Conservation (phyloP, 2,329 filamentous ascomycete genomes). For the Dothideomycetes sp. region DNA sequence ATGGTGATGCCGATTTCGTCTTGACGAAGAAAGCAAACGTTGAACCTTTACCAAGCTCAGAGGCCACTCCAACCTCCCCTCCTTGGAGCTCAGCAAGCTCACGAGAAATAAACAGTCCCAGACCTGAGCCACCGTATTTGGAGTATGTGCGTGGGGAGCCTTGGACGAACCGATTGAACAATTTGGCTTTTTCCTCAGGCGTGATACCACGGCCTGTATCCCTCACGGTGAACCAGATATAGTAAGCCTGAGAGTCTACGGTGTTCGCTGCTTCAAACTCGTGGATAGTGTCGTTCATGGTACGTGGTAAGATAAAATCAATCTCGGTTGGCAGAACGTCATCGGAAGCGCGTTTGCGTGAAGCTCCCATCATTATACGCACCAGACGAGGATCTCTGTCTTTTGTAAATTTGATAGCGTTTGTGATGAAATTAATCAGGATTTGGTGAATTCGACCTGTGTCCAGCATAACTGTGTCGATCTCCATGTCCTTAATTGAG, state of each 20-base stretch:
- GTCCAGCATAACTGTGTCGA: conserved; percentile 22
- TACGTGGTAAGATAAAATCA: conserved; percentile 15
- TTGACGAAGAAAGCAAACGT: conserved; percentile 61
- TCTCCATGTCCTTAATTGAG: conserved; percentile 4
- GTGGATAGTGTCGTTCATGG: conserved; percentile 14
- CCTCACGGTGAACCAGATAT: conserved; percentile 17
- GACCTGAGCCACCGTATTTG: conserved; percentile 60
- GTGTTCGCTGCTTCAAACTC: conserved; percentile 11
- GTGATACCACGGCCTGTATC: conserved; percentile 30
- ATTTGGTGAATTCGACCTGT: conserved; percentile 20
- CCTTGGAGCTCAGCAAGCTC: conserved; percentile 60
- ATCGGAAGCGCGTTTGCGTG: conserved; percentile 16
- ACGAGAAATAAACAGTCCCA: conserved; percentile 61
- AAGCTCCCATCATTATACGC: conserved; percentile 17
- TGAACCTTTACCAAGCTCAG: conserved; percentile 49
- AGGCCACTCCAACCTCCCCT: conserved; percentile 59
- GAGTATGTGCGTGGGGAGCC: conserved; percentile 58
- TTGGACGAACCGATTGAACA: conserved; percentile 64
- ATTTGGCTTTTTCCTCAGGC: conserved; percentile 30
- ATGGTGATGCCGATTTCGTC: conserved; percentile 29
- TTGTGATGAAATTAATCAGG: conserved; percentile 23
- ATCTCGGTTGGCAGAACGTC: conserved; percentile 17
- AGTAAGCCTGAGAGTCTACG: conserved; percentile 13
- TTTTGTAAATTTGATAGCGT: conserved; percentile 23
- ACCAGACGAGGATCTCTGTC: conserved; percentile 15